Conservation (phyloP, 1,284 basidiomycete species). For the Gymnopus androsaceus region DNA sequence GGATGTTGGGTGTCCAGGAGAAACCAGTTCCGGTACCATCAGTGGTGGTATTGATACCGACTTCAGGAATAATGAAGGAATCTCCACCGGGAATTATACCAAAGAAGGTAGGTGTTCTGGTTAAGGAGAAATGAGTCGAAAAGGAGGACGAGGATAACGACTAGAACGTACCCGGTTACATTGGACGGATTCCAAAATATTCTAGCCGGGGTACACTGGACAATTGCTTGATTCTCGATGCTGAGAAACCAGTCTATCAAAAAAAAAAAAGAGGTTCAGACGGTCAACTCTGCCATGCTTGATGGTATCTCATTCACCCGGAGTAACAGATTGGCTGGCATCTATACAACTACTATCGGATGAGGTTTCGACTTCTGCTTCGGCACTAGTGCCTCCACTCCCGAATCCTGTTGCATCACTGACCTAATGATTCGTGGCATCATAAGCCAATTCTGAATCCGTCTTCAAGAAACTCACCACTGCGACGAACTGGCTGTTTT, state of each 20-base stretch:
- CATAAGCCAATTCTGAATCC: too few species aligned
- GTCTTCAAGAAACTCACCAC: conserved; percentile 64
- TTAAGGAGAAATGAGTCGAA: conserved; percentile 6
- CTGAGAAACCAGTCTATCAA: conserved; percentile 63
- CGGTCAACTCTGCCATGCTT: too few species aligned
- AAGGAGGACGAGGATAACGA: background rate
- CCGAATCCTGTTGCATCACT: conserved; percentile 72
- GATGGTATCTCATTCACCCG: too few species aligned
- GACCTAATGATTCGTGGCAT: too few species aligned
- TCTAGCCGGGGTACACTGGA: conserved; percentile 60
- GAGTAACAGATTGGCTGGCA: conserved; percentile 44
- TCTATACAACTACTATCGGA: conserved; percentile 64
- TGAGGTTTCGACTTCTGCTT: conserved; percentile 55
- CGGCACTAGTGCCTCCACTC: conserved; percentile 71
- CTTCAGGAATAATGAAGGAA: conserved; percentile 62
- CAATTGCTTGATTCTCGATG: conserved; percentile 61
- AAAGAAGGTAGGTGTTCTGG: conserved; percentile 46
- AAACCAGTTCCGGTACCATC: conserved; percentile 60
- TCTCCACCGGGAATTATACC: conserved; percentile 79
- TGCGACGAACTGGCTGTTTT: conserved; percentile 69
- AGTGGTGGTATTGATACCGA: conserved; percentile 39
- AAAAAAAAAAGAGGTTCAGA: too few species aligned
- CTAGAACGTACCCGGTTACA: conserved; percentile 54
- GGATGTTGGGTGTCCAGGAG: conserved; percentile 64
- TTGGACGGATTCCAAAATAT: conserved; percentile 59